Conservation (phyloP, 164 flowering plant genomes). For the Macadamia tetraphylla region DNA sequence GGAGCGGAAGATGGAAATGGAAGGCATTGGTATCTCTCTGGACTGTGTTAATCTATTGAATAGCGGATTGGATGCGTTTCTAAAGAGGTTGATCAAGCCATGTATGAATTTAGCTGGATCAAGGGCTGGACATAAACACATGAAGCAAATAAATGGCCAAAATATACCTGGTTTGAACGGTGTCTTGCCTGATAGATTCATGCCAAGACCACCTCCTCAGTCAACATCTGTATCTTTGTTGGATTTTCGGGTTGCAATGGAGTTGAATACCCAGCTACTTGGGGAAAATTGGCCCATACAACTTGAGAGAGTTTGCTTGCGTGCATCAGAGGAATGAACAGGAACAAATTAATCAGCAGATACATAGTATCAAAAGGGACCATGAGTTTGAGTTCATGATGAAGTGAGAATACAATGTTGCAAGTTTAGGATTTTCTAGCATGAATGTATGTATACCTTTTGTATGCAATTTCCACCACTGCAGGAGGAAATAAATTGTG, state of each 20-base stretch:
- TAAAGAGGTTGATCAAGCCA: slow-evolving; percentile 73
- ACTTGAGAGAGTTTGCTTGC: slow-evolving; percentile 56
- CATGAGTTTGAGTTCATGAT: background rate
- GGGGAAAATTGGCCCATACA: slow-evolving; percentile 74
- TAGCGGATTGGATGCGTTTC: slow-evolving; percentile 56
- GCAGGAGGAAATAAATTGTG: slow-evolving; percentile 12
- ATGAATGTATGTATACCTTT: slow-evolving; percentile 8
- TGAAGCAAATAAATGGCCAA: slow-evolving; percentile 17
- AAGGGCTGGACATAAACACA: slow-evolving; percentile 23
- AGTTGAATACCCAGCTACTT: slow-evolving; percentile 62
- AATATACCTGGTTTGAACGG: slow-evolving; percentile 20
- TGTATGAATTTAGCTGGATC: slow-evolving; percentile 51
- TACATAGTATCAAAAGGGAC: slow-evolving; percentile 17
- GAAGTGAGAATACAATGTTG: slow-evolving; percentile 2
- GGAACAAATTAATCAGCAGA: slow-evolving; percentile 24
- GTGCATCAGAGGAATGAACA: slow-evolving; percentile 17
- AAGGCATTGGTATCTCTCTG: slow-evolving; percentile 41
- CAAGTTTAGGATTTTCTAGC: slow-evolving; percentile 7
- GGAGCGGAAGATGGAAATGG: slow-evolving; percentile 49
- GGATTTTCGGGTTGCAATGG: slow-evolving; percentile 67
- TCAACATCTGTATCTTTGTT: slow-evolving; percentile 27
- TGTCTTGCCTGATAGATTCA: slow-evolving; percentile 13
- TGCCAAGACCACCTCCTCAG: slow-evolving; percentile 14
- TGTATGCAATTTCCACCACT: slow-evolving; percentile 8
- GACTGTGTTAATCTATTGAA: slow-evolving; percentile 65